A percentile compares a stretch with the other conserved stretches of the same genome.
These are phyloP conservation scores for Rhizopogon sp. DNA, from an alignment of 768 basidiomycete species.

Conservation along the genomic window DNA sequence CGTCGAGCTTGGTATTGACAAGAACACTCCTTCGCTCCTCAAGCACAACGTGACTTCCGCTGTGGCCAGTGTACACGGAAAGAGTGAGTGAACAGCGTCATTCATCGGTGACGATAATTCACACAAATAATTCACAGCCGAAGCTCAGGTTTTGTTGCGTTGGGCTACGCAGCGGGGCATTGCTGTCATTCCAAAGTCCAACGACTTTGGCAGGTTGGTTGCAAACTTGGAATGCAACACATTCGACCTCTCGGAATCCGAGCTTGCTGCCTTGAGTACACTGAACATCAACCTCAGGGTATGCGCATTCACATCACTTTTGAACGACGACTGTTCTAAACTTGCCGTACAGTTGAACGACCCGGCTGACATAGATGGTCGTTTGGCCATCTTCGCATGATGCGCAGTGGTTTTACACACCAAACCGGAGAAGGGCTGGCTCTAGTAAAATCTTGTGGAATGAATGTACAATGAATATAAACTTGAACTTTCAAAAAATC, in stretches of 20 bases:
- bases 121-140: constrained; percentile 10
- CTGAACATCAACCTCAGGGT: constrained; percentile 66
- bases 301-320: constrained; percentile 17
- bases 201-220: constrained; percentile 32
- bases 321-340: constrained; percentile 1
- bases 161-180: constrained; percentile 77
- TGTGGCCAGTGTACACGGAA: constrained; percentile 47
- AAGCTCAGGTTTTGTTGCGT: constrained; percentile 68
- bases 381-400: constrained; percentile 63
- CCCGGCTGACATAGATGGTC: constrained; percentile 61
- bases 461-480: constrained; percentile 1
- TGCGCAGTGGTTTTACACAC: background rate
- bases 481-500: background rate
- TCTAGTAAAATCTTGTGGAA: background rate
- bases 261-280: constrained; percentile 50
- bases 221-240: constrained; percentile 42
- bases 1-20: constrained; percentile 62
- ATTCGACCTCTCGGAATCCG: constrained; percentile 50
- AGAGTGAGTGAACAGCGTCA: constrained; percentile 33
- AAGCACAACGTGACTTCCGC: constrained; percentile 37
- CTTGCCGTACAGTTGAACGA: constrained; percentile 52
- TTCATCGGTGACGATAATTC: background rate
- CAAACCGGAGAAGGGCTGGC: background rate
- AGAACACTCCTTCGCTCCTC: constrained; percentile 48
- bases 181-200: constrained; percentile 74